A percentile compares a stretch with the other conserved stretches of the same genome.
phyloP scores from a whole-genome alignment of 306 rosid genomes.

The Castanea mollissima region DNA sequence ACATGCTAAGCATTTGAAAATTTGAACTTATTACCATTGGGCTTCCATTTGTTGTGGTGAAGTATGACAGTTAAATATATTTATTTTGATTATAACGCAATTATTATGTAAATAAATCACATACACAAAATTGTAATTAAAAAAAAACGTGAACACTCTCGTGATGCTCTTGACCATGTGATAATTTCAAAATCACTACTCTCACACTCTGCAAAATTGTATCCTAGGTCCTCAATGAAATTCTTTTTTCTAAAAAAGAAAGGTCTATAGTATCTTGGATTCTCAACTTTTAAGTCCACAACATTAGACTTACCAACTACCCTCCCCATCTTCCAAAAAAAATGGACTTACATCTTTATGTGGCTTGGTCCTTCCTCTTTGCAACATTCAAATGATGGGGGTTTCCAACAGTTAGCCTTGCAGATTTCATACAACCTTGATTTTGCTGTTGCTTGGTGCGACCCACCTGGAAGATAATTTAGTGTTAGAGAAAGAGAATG shows the following conservation, averaged over 20 bases:
- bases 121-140: no score
- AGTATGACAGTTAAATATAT: no score
- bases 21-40: no score
- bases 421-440: conserved; percentile 69
- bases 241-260: not conserved
- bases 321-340: not conserved
- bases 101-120: no score
- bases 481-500: conserved; percentile 11
- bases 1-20: no score
- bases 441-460: conserved; percentile 45
- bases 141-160: no score
- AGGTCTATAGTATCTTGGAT: conserved; percentile 1
- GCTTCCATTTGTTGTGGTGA: no score
- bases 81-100: no score
- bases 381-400: conserved; percentile 70
- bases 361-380: conserved; percentile 83
- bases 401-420: conserved; percentile 59
- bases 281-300: conserved; percentile 43
- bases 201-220: no score
- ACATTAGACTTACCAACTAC: not conserved
- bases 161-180: no score
- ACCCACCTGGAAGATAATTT: conserved; percentile 32
- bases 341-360: conserved; percentile 42
- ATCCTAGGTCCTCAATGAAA: not conserved
- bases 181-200: no score